Evolutionary conservation across 179 eudicot genomes (phyloP), one percentile per base, ranked within the genome.

Genomic region (Dionaea muscipula): DNA sequence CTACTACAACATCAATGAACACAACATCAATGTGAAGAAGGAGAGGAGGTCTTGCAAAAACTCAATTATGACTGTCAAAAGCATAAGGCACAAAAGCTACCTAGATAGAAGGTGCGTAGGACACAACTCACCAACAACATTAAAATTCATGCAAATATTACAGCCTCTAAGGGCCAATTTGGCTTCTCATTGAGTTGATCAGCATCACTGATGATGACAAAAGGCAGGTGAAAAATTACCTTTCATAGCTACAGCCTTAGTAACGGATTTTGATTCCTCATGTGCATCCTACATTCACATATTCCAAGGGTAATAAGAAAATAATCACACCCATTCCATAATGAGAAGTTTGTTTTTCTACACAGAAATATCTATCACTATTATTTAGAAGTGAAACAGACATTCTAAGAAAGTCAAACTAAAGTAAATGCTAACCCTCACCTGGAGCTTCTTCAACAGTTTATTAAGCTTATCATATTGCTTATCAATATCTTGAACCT

Each of bases 161-260:
- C n/a, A n/a, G n/a, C n/a, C n/a, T n/a, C n/a, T n/a, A n/a, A n/a
- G n/a, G n/a, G n/a, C n/a, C n/a, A n/a, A n/a, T n/a, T n/a, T n/a
- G n/a, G n/a, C n/a, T 1, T 31, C 35, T 31, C 0, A 6, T 0
- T 31, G 35, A 31, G 35, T 31, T 31, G 35, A 31, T 31, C 10
- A 31, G 8, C 35, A 4, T 0, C 35, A 31, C 5, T 31, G 35
- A 4, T 11, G 1, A 31, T 11, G 10, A 28, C 35, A 31, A 11
- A 31, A 31, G 0, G 39, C 16, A 25, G 43, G 18, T 46, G 45
- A 18, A 59, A 21, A 7, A 41, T 59, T 74, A 88, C 99, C 83
- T 76, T 93, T 88, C 99, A 93, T 93, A 51, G 96, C 76, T 57
- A 81, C 68, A 69, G 99, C 99, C 66, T 85, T 93, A 15, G 96